Conservation (phyloP, 2,329 filamentous ascomycete species). For the Balansia obtecta region DNA sequence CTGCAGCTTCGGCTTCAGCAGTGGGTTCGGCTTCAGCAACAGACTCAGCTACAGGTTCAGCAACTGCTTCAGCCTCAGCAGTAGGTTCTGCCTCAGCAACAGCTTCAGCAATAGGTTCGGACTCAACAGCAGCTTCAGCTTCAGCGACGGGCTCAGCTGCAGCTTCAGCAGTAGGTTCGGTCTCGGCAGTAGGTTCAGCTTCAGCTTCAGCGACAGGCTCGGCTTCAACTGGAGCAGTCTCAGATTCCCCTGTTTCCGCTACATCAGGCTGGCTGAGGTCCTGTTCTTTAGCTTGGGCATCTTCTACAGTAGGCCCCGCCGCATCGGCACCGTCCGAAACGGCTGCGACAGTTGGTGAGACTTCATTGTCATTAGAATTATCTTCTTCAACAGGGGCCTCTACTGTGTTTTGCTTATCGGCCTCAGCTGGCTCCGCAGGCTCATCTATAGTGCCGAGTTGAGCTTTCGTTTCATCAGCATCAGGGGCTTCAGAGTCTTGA, state of each 20-base stretch:
- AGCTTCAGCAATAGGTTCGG: neutral
- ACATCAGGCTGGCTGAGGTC: neutral
- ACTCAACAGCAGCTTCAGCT: neutral
- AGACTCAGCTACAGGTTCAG: neutral
- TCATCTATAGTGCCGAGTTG: conserved; percentile 1
- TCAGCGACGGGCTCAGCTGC: too few relatives aligned
- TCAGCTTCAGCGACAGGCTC: conserved; percentile 1
- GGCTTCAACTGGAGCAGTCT: neutral
- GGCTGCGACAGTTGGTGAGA: neutral
- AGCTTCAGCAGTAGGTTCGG: neutral
- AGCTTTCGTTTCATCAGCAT: conserved; percentile 2
- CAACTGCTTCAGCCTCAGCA: too few relatives aligned
- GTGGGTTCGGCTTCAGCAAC: neutral
- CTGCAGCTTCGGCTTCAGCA: too few relatives aligned
- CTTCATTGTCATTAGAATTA: neutral
- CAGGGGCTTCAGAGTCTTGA: conserved; percentile 1
- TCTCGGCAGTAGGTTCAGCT: too few relatives aligned
- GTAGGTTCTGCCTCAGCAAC: neutral
- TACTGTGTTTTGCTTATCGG: conserved; percentile 1
- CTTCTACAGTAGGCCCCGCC: neutral
- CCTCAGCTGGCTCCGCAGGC: neutral
- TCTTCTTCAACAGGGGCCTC: neutral
- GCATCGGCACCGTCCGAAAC: neutral
- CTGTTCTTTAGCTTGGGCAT: neutral
- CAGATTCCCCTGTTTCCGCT: neutral